These are phyloP conservation scores for Populus hybrid DNA, from an alignment of 441 rosid species.

Conservation along the genomic window DNA sequence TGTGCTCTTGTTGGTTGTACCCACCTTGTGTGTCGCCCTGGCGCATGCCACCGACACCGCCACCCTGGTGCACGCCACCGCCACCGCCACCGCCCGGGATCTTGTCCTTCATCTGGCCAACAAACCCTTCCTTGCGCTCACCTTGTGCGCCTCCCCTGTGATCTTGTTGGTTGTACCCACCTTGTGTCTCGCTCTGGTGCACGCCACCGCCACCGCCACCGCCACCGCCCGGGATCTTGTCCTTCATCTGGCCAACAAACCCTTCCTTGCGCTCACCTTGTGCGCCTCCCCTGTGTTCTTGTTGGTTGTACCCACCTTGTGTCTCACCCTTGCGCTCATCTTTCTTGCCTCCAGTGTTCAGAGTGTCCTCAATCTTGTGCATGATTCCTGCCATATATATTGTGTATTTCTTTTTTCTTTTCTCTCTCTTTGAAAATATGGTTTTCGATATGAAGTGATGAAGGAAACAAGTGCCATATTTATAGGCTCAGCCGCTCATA, in stretches of 20 bases:
- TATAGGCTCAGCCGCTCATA: too few species aligned
- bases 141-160: slow-evolving; percentile 9
- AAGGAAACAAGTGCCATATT: neutral
- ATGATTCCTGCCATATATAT: slow-evolving; percentile 64
- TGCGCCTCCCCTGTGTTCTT: slow-evolving; percentile 21
- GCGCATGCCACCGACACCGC: slow-evolving; percentile 14
- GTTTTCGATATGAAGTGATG: neutral
- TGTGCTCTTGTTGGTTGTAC: too few species aligned
- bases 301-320: slow-evolving; percentile 21
- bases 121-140: slow-evolving; percentile 50
- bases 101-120: slow-evolving; percentile 70
- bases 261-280: slow-evolving; percentile 50
- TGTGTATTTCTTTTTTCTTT: neutral
- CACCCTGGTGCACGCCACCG: neutral
- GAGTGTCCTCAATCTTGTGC: slow-evolving; percentile 67
- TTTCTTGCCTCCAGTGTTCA: slow-evolving; percentile 70
- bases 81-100: slow-evolving; percentile 37
- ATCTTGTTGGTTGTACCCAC: slow-evolving; percentile 31
- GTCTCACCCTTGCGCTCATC: slow-evolving; percentile 21
- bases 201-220: slow-evolving; percentile 15
- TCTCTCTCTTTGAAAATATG: neutral
- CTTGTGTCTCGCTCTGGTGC: neutral
- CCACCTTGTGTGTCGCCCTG: neutral
- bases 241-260: slow-evolving; percentile 56
- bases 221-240: slow-evolving; percentile 47